Evolutionary conservation across 2,329 filamentous ascomycete genomes (phyloP), one percentile per base, ranked within the genome.

Genomic region (Orbilia brochopaga): DNA sequence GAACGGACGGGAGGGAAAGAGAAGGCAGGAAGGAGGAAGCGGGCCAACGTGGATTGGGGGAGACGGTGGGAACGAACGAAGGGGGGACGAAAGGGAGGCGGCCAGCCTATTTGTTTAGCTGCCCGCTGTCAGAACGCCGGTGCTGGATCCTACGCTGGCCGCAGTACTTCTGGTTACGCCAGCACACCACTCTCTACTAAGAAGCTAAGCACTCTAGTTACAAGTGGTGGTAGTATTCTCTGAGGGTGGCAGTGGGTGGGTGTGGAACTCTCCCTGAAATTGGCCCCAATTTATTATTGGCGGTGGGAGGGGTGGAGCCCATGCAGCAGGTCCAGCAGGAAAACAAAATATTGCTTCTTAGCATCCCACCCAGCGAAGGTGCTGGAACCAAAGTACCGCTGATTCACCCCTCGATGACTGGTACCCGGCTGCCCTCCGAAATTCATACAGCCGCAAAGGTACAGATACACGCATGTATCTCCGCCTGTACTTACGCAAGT

Each of bases 1-100:
- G 60, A 70, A 70, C 42, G 60, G 46, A 70, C 55, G 69, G 73
- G 53, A 61, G 66, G 62, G 67, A 70, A 73, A 73, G 67, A 70
- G 74, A 53, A 37, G 37, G 30, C 54, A 55, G 37, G 63, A 60
- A 40, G 55, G 35, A 54, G 62, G 57, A 61, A 59, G 63, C 63
- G 66, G 66, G 59, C 50, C 59, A 60, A 55, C 60, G 55, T 54
- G n/a, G 30, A 23, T n/a, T 15, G 53, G 15, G 11, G 30, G 11
- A 10, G 52, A 27, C 13, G 32, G 11, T 23, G 15, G n/a, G 30
- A 23, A 55, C 3, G 27, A 11, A 32, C 7, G 30, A 2, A 7
- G 24, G 2, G 19, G 37, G 54, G 10, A 30, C 11, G 15, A 40
- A 30, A 35, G 44, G n/a, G 13, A 24, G 42, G 46, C 44, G 35